Evolutionary conservation across 352 stramenopile species (phyloP), one percentile per base, ranked within the genome.

Genomic region (Aphanomyces stellatus): DNA sequence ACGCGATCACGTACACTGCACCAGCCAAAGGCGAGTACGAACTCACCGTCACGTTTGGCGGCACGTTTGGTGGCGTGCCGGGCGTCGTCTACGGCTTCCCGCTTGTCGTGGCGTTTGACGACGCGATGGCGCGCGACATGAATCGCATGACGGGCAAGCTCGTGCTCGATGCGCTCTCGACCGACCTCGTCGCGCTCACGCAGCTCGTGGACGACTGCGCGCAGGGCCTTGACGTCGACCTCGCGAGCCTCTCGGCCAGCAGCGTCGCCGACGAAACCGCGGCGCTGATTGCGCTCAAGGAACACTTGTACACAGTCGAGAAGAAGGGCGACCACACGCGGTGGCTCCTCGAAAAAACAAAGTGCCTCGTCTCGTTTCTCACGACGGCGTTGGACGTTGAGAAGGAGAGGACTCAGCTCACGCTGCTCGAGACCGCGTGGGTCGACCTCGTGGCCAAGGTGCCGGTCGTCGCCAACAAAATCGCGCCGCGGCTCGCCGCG

Each of bases 1-100:
- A 99, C 70, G 69, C 93, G 22, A 91, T 98, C 37, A 93, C 81
- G 40, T 98, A 96, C 70, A 95, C 73, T 10, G 77, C 91, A 40
- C 82, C 86, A 10, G 81, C 76, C 30, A 71, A 84, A 4, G 93
- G 93, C 24, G 79, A 88, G 31, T 98, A 97, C 70, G 74, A 78
- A 17, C 71, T 98, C 15, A 63, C 78, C 48, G 83, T 98, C 24
- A 64, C 87, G n/a, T 98, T 98, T 63, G 74, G 83, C 27, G 95
- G 95, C 0, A 98, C 91, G 13, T 98, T 98, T 69, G 80, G 89
- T 51, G 94, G 93, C 4, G 79, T 81, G 13, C 72, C 81, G 4
- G 95, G 96, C 8, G 62, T 69, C 17, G 96, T 98, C 56, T 88
- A 88, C 10, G 88, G 91, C n/a, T 96, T 88, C 22, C 93, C 95